A percentile compares a stretch with the other conserved stretches of the same genome.
These are phyloP conservation scores for Linderina pennispora DNA, from an alignment of 192 early-diverging fungal genomes.

Conservation along the genomic window DNA sequence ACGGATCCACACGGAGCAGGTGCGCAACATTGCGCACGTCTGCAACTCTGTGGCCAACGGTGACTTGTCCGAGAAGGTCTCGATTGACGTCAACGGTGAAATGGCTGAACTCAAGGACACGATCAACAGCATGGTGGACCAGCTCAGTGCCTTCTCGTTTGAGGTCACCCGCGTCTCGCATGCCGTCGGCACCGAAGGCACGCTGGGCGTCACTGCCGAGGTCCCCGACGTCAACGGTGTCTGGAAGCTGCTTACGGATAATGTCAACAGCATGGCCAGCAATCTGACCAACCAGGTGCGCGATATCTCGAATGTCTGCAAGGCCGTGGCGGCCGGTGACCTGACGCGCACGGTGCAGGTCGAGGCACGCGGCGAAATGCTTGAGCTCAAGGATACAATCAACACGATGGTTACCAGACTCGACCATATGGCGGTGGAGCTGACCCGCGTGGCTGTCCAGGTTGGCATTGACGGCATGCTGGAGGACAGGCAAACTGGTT, in stretches of 20 bases:
- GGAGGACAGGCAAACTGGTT: constrained; percentile 54
- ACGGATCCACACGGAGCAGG: constrained; percentile 59
- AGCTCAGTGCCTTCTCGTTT: constrained; percentile 46
- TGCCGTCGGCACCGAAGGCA: constrained; percentile 51
- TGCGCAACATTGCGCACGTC: constrained; percentile 56
- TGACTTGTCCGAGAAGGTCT: constrained; percentile 52
- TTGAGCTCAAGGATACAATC: constrained; percentile 62
- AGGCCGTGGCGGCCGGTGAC: constrained; percentile 60
- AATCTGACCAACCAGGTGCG: constrained; percentile 68
- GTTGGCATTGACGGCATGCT: constrained; percentile 63
- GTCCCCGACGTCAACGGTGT: constrained; percentile 57
- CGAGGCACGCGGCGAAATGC: constrained; percentile 61
- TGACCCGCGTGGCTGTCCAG: constrained; percentile 67
- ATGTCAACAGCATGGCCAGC: constrained; percentile 62
- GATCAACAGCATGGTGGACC: constrained; percentile 61
- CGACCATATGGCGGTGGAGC: constrained; percentile 52
- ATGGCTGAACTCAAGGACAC: constrained; percentile 59
- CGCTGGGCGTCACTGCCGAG: constrained; percentile 49
- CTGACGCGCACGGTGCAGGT: constrained; percentile 59
- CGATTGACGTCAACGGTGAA: constrained; percentile 55
- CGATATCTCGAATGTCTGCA: constrained; percentile 58
- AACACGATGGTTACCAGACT: constrained; percentile 69
- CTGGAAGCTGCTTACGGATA: constrained; percentile 62
- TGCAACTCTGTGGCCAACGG: constrained; percentile 59
- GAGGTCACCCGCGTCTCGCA: constrained; percentile 56